phyloP scores from a whole-genome alignment of 805 yeast species.

The Metschnikowia dekortorum region DNA sequence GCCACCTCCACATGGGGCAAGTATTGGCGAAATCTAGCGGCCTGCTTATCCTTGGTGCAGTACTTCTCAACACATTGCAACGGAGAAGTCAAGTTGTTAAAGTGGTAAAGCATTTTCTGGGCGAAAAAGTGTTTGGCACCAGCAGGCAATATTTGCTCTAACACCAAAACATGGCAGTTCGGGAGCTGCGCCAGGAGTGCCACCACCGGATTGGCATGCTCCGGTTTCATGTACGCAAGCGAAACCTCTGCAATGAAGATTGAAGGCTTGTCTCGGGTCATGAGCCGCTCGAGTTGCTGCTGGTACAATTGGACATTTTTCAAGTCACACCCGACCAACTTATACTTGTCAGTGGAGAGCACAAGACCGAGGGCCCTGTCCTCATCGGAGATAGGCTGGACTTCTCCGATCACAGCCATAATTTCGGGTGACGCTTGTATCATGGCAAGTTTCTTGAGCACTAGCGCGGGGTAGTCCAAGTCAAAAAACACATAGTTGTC shows the following conservation, averaged over 20 bases:
- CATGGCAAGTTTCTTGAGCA: slow-evolving; percentile 50
- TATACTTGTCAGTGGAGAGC: slow-evolving; percentile 30
- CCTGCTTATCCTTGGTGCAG: slow-evolving; percentile 48
- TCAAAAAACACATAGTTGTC: slow-evolving; percentile 50
- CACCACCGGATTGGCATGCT: slow-evolving; percentile 60
- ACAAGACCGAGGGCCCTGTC: slow-evolving; percentile 18
- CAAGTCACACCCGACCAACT: slow-evolving; percentile 64
- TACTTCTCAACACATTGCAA: slow-evolving; percentile 59
- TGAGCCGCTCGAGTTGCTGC: slow-evolving; percentile 22
- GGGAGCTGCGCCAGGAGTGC: slow-evolving; percentile 41
- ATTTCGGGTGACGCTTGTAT: slow-evolving; percentile 48
- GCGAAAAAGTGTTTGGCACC: slow-evolving; percentile 66
- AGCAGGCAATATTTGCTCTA: slow-evolving; percentile 70
- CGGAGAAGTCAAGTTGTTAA: slow-evolving; percentile 61
- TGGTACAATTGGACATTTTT: slow-evolving; percentile 42
- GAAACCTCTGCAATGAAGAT: slow-evolving; percentile 81
- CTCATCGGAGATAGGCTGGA: not conserved
- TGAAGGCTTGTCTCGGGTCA: slow-evolving; percentile 34
- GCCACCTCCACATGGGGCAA: slow-evolving; percentile 46
- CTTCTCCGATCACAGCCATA: slow-evolving; percentile 38
- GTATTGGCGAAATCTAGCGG: slow-evolving; percentile 46
- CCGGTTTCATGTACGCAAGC: slow-evolving; percentile 70
- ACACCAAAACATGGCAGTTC: slow-evolving; percentile 55
- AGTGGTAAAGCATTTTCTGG: slow-evolving; percentile 69
- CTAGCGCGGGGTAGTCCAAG: slow-evolving; percentile 71